phyloP scores from a whole-genome alignment of 306 rosid genomes.

The Mucuna pruriens region DNA sequence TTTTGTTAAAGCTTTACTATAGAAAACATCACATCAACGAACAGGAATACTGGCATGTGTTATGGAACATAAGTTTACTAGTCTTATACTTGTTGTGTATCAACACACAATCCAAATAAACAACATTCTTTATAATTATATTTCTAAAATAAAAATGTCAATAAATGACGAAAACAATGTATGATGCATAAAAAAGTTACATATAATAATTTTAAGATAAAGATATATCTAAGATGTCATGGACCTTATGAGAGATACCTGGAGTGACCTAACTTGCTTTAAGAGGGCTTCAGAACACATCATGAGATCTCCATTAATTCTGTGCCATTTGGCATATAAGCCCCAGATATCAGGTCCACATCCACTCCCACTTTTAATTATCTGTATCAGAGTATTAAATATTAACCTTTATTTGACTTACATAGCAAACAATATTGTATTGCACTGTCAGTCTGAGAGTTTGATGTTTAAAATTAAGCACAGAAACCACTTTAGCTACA shows the following conservation, averaged over 20 bases:
- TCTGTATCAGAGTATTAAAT: conserved; percentile 55
- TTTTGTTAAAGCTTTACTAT: background rate
- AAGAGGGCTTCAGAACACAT: conserved; percentile 95
- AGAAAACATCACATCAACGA: background rate
- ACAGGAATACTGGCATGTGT: background rate
- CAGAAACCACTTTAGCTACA: conserved; percentile 12
- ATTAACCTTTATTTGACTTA: conserved; percentile 24
- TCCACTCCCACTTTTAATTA: conserved; percentile 72
- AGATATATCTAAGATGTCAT: conserved; percentile 2
- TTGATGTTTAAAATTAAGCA: background rate
- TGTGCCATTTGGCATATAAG: conserved; percentile 94
- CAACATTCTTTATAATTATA: background rate
- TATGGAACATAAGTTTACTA: background rate
- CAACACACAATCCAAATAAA: background rate
- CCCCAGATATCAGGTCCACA: conserved; percentile 82
- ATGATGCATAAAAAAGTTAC: background rate
- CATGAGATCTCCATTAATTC: conserved; percentile 74
- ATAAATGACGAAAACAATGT: background rate
- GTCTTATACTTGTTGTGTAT: background rate
- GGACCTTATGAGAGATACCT: conserved; percentile 58
- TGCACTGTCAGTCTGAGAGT: background rate
- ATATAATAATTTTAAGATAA: background rate
- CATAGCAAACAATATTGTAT: conserved; percentile 5
- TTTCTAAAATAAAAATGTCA: background rate
- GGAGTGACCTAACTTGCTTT: conserved; percentile 96